phyloP scores from a whole-genome alignment of 441 rosid species.

The Theobroma grandiflorum region DNA sequence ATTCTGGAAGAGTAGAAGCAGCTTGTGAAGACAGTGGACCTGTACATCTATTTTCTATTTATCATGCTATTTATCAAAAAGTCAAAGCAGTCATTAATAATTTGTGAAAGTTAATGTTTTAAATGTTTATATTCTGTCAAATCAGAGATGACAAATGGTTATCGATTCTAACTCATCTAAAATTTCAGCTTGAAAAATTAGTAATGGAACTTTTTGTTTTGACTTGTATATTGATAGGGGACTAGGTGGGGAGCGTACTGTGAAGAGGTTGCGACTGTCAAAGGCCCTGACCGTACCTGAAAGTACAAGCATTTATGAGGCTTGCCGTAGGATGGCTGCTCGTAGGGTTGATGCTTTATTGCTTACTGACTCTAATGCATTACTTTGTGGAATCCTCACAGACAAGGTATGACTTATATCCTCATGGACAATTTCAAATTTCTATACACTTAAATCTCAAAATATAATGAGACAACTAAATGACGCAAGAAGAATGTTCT shows the following conservation, averaged over 20 bases:
- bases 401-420: conserved; percentile 68
- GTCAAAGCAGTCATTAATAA: neutral
- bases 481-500: neutral
- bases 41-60: neutral
- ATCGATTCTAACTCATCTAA: neutral
- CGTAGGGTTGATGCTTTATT: conserved; percentile 93
- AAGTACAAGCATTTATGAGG: conserved; percentile 77
- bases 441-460: neutral
- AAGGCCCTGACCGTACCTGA: conserved; percentile 96
- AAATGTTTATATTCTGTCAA: neutral
- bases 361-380: conserved; percentile 92
- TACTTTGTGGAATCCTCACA: conserved; percentile 97
- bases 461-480: neutral
- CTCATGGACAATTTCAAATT: neutral
- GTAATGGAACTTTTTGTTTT: neutral
- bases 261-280: conserved; percentile 80
- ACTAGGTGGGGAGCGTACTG: conserved; percentile 91
- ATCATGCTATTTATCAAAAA: neutral
- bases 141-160: neutral
- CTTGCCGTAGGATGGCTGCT: conserved; percentile 95
- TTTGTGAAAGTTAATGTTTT: conserved; percentile 15
- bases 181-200: neutral
- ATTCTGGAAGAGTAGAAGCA: neutral
- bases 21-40: neutral
- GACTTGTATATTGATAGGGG: conserved; percentile 58